phyloP scores from a whole-genome alignment of 2,329 filamentous ascomycete genomes.

The Xylaria sp. region DNA sequence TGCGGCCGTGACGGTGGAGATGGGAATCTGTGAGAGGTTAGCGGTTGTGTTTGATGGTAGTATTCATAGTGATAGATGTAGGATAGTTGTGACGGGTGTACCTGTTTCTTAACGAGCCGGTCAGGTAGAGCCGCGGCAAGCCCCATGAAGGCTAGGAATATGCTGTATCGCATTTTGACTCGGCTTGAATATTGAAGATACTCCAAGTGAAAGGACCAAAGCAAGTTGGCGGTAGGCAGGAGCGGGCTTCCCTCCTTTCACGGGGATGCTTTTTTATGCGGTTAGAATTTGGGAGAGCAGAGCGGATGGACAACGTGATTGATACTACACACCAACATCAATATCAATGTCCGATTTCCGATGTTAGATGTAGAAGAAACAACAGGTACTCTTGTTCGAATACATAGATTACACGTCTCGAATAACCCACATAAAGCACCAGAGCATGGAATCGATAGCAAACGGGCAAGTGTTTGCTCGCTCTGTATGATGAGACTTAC shows the following conservation, averaged over 20 bases:
- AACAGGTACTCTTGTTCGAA: not conserved
- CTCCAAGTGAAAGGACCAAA: not conserved
- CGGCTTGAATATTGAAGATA: not conserved
- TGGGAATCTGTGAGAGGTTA: slow-evolving; percentile 25
- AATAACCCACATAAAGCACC: not conserved
- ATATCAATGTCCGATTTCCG: not conserved
- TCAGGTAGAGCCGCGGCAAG: slow-evolving; percentile 26
- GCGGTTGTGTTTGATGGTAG: not conserved
- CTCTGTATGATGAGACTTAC: not conserved
- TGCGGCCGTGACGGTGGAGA: slow-evolving; percentile 44
- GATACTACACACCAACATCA: not conserved
- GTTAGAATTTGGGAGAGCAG: not conserved
- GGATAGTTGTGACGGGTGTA: not conserved
- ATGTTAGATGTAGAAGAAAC: not conserved
- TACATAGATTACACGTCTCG: not conserved
- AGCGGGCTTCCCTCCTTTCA: not conserved
- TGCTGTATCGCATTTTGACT: slow-evolving; percentile 17
- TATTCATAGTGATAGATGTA: not conserved
- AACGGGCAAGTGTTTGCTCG: not conserved
- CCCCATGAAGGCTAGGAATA: slow-evolving; percentile 11
- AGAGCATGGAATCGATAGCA: not conserved
- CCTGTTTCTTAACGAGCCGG: slow-evolving; percentile 19
- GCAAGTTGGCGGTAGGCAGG: not conserved
- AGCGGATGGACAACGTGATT: not conserved
- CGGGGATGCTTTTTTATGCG: not conserved